These are phyloP conservation scores for Tilletia horrida DNA, from an alignment of 1,284 basidiomycete species.

Conservation along the genomic window DNA sequence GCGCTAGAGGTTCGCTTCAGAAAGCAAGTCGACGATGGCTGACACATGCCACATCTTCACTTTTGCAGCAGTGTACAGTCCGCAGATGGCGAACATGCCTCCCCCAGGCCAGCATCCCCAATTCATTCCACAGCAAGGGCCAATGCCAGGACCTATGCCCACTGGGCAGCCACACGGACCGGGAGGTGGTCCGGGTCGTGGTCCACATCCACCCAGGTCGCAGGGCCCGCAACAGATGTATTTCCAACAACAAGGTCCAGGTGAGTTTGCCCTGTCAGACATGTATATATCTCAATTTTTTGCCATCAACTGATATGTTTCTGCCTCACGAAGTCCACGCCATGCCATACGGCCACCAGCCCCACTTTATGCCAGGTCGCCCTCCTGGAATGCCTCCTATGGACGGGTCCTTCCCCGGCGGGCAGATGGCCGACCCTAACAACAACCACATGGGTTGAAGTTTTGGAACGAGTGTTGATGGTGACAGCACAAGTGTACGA, in stretches of 20 bases:
- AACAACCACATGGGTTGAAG: constrained; percentile 14
- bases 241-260: constrained; percentile 11
- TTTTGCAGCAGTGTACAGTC: constrained; percentile 35
- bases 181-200: constrained; percentile 1
- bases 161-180: constrained; percentile 25
- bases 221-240: constrained; percentile 9
- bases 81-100: constrained; percentile 40
- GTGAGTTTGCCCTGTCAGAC: not conserved
- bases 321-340: constrained; percentile 2
- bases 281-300: not conserved
- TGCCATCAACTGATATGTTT: not conserved
- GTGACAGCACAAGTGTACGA: too few relatives aligned
- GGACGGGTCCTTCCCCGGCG: constrained; percentile 16
- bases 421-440: not conserved
- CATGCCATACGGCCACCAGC: constrained; percentile 2
- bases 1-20: not conserved
- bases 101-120: constrained; percentile 12
- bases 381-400: constrained; percentile 12
- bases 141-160: constrained; percentile 33
- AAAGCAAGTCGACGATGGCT: constrained; percentile 12
- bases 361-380: constrained; percentile 13
- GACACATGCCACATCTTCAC: not conserved
- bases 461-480: too few relatives aligned
- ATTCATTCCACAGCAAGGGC: constrained; percentile 29
- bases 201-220: not conserved